Evolutionary conservation across 345 rosid species (phyloP).

Genomic region (Salix caprea): DNA sequence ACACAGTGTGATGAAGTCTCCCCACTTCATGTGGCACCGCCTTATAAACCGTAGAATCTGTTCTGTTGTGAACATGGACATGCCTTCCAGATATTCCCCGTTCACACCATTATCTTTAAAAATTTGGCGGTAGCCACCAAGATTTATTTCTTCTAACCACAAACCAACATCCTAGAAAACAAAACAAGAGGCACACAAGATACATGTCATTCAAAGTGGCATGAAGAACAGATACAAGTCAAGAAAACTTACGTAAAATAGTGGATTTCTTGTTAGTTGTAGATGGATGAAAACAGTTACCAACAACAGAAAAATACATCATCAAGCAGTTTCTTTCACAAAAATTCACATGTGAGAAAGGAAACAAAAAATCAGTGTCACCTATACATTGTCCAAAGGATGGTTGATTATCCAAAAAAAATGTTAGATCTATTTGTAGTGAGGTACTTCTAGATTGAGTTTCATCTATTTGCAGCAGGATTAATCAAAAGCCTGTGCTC

Average conservation of each 20-base stretch:
- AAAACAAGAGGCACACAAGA: not conserved
- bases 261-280: not conserved
- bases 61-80: slow-evolving; percentile 97
- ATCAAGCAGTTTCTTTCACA: not conserved
- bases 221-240: not conserved
- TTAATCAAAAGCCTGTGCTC: no score
- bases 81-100: slow-evolving; percentile 93
- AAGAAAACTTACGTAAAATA: not conserved
- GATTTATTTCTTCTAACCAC: slow-evolving; percentile 92
- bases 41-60: slow-evolving; percentile 96
- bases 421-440: no score
- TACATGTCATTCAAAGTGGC: not conserved
- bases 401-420: no score
- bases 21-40: slow-evolving; percentile 99
- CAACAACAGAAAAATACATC: not conserved
- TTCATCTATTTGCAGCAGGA: no score
- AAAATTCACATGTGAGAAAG: not conserved
- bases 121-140: slow-evolving; percentile 82
- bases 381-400: no score
- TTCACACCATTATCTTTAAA: slow-evolving; percentile 90
- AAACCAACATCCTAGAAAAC: slow-evolving; percentile 76
- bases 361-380: no score
- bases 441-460: no score
- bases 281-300: not conserved
- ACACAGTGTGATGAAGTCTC: slow-evolving; percentile 95